Evolutionary conservation across 78 protist species (phyloP).

Genomic region (Pigoraptor vietnamica): DNA sequence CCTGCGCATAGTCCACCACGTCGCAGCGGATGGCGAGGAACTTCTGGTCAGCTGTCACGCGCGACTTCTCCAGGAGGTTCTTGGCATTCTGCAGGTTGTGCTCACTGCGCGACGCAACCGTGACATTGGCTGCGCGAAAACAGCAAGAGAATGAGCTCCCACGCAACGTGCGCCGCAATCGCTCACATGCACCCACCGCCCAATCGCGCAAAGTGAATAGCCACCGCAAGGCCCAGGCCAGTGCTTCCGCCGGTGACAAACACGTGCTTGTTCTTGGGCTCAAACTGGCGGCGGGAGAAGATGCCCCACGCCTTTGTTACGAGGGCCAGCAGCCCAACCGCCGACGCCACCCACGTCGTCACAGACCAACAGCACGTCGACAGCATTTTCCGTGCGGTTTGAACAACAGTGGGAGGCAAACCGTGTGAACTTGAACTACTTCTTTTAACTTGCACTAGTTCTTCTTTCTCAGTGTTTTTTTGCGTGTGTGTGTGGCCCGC

Average conservation of each 20-base stretch:
- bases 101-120: not conserved
- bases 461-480: no score
- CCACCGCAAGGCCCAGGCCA: conserved; percentile 44
- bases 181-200: conserved; percentile 1
- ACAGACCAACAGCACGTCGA: not conserved
- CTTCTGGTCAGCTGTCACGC: not conserved
- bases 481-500: no score
- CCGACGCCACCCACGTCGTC: not conserved
- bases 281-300: not conserved
- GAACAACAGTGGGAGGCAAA: no score
- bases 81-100: not conserved
- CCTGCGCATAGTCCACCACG: not conserved
- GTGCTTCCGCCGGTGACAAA: conserved; percentile 51
- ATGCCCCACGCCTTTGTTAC: not conserved
- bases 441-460: no score
- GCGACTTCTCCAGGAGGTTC: not conserved
- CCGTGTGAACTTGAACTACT: no score
- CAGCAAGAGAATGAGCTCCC: no score
- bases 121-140: not conserved
- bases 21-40: not conserved
- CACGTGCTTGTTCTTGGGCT: conserved; percentile 31
- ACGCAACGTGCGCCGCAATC: no score
- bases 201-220: not conserved
- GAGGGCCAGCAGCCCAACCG: not conserved
- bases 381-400: no score